These are phyloP conservation scores for Eremothecium gossypii DNA, from an alignment of 1,139 yeast genomes.

Conservation along the genomic window DNA sequence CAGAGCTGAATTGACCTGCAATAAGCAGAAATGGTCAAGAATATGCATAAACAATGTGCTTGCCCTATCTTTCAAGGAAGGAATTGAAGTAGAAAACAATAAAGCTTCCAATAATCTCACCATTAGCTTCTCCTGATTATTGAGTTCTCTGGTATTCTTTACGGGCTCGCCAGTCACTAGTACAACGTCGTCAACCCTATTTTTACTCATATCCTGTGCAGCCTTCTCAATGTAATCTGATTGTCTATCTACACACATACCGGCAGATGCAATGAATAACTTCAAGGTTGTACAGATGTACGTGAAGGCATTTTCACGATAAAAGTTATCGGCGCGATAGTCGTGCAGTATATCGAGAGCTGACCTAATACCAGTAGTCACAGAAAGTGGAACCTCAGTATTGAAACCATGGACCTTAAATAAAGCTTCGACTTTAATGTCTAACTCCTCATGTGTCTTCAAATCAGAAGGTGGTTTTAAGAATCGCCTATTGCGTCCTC, in stretches of 20 bases:
- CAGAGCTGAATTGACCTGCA: slow-evolving; percentile 68
- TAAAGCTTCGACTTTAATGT: slow-evolving; percentile 60
- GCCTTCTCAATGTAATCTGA: slow-evolving; percentile 39
- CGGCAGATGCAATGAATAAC: slow-evolving; percentile 53
- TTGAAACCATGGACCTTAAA: slow-evolving; percentile 65
- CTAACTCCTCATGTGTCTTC: slow-evolving; percentile 45
- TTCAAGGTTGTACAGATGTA: slow-evolving; percentile 60
- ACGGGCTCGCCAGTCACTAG: slow-evolving; percentile 34
- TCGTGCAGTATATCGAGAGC: slow-evolving; percentile 63
- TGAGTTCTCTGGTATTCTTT: slow-evolving; percentile 42
- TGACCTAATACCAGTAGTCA: slow-evolving; percentile 74
- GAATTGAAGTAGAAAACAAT: slow-evolving; percentile 66
- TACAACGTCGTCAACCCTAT: slow-evolving; percentile 33
- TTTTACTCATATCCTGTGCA: slow-evolving; percentile 42
- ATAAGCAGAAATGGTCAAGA: slow-evolving; percentile 68
- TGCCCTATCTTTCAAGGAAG: slow-evolving; percentile 68
- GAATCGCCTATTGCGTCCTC: slow-evolving; percentile 88
- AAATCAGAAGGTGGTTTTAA: slow-evolving; percentile 65
- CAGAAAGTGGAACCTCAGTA: slow-evolving; percentile 53
- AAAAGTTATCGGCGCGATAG: slow-evolving; percentile 53
- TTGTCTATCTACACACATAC: slow-evolving; percentile 52
- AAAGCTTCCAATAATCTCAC: slow-evolving; percentile 56
- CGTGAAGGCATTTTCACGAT: slow-evolving; percentile 67
- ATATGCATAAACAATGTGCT: slow-evolving; percentile 50
- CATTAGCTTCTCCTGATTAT: slow-evolving; percentile 41